Conservation (phyloP, 2,329 filamentous ascomycete species). For the Penicillium sp. region DNA sequence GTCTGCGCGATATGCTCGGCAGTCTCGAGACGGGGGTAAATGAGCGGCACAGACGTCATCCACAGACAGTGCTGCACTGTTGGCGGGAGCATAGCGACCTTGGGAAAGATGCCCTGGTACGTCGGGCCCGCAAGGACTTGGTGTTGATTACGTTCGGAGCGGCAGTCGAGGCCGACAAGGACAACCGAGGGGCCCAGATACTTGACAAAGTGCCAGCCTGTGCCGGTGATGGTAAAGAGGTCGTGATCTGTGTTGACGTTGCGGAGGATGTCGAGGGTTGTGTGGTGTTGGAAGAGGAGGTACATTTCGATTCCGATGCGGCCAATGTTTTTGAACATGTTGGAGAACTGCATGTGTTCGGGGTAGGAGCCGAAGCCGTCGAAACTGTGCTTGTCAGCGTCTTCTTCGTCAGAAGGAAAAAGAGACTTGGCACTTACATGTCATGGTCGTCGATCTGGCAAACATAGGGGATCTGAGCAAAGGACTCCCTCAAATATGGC, state of each 20-base stretch:
- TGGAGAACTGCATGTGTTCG: constrained; percentile 96
- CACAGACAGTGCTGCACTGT: constrained; percentile 96
- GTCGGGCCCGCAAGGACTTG: constrained; percentile 96
- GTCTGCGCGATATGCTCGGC: constrained; percentile 91
- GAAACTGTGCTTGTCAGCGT: constrained; percentile 63
- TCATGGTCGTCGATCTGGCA: constrained; percentile 96
- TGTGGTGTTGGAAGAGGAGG: constrained; percentile 96
- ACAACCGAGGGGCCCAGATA: constrained; percentile 90
- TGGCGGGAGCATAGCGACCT: constrained; percentile 85
- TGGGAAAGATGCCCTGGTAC: constrained; percentile 96
- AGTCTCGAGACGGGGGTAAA: constrained; percentile 89
- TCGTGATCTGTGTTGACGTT: constrained; percentile 88
- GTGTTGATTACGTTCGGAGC: constrained; percentile 86
- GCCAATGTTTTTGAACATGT: constrained; percentile 98
- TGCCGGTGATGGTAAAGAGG: constrained; percentile 95
- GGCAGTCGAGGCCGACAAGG: constrained; percentile 86
- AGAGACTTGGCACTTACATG: constrained; percentile 69
- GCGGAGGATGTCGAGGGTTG: constrained; percentile 88
- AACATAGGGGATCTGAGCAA: constrained; percentile 95
- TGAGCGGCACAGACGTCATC: constrained; percentile 88
- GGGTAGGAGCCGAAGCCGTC: constrained; percentile 97
- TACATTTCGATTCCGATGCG: constrained; percentile 97
- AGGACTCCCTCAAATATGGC: constrained; percentile 89
- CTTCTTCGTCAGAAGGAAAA: not conserved
- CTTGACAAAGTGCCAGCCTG: constrained; percentile 98